Conservation (phyloP, 805 yeast species). For the Saccharomycopsis capsularis region DNA sequence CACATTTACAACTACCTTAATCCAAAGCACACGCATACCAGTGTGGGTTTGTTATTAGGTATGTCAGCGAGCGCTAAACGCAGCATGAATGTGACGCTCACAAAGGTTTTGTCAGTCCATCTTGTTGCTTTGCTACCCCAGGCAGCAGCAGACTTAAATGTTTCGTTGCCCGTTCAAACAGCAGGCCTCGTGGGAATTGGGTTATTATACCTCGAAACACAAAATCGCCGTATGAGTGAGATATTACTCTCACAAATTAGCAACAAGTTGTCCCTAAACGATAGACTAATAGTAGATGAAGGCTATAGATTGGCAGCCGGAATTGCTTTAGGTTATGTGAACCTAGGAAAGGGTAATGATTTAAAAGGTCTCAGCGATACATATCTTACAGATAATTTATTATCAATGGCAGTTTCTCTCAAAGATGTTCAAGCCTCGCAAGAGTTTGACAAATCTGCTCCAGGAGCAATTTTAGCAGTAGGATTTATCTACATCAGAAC, state of each 20-base stretch:
- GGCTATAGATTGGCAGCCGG: conserved; percentile 87
- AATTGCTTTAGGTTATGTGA: conserved; percentile 75
- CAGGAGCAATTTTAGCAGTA: conserved; percentile 73
- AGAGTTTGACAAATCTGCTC: conserved; percentile 49
- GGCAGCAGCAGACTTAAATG: conserved; percentile 86
- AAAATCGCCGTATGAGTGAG: conserved; percentile 82
- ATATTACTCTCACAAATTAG: conserved; percentile 64
- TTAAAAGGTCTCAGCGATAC: conserved; percentile 54
- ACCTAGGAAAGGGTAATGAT: conserved; percentile 67
- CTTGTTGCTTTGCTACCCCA: conserved; percentile 84
- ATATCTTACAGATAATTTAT: conserved; percentile 52
- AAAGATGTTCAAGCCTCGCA: conserved; percentile 56
- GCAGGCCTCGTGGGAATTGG: conserved; percentile 93
- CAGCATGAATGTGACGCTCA: conserved; percentile 75
- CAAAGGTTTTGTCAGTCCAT: conserved; percentile 89
- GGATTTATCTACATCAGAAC: conserved; percentile 69
- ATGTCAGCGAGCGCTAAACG: conserved; percentile 86
- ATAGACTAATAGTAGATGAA: conserved; percentile 54
- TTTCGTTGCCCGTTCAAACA: conserved; percentile 74
- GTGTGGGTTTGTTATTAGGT: conserved; percentile 83
- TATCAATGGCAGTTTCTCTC: conserved; percentile 50
- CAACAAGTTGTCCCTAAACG: conserved; percentile 47
- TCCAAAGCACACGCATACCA: conserved; percentile 76
- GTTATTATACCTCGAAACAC: conserved; percentile 65
- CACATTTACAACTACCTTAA: conserved; percentile 89